Percentiles rank a stretch among this genome's conserved stretches.
These are phyloP conservation scores for Bolboschoenoplectus hybrid DNA, from an alignment of 202 grass and related monocot species.

Conservation along the genomic window DNA sequence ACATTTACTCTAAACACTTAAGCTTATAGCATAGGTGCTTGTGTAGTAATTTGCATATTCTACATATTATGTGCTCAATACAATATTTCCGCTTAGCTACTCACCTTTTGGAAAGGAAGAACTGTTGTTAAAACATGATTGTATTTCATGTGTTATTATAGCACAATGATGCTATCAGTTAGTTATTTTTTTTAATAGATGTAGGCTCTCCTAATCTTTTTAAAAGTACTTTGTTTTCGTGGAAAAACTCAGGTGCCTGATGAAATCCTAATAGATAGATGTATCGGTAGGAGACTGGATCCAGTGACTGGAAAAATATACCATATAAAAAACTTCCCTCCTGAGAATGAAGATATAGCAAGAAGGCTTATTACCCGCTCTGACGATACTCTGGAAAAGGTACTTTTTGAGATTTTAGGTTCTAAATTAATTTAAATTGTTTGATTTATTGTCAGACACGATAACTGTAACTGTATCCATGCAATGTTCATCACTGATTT, in stretches of 20 bases:
- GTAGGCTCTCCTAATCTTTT: conserved; percentile 21
- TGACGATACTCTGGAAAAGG: conserved; percentile 91
- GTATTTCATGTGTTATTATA: conserved; percentile 27
- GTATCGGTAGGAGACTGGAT: conserved; percentile 93
- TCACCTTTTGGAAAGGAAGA: conserved; percentile 6
- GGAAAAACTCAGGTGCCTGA: conserved; percentile 81
- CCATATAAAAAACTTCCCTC: conserved; percentile 74
- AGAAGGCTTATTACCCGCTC: conserved; percentile 66
- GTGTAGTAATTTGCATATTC: conserved; percentile 12
- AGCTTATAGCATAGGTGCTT: not conserved
- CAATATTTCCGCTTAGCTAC: not conserved
- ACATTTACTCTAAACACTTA: not conserved
- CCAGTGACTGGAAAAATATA: conserved; percentile 90
- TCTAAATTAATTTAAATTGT: conserved; percentile 13
- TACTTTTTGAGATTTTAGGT: conserved; percentile 31
- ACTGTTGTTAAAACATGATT: not conserved
- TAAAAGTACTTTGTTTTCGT: conserved; percentile 40
- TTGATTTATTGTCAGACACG: not conserved
- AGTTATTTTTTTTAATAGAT: not conserved
- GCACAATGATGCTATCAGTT: conserved; percentile 22
- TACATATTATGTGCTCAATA: conserved; percentile 9
- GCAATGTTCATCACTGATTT: conserved; percentile 18
- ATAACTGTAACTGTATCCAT: not conserved
- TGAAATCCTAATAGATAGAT: conserved; percentile 89
- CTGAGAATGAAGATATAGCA: conserved; percentile 80